Base-by-base conservation (phyloP, 441 rosid genomes). In the Corymbia calophylla region DNA sequence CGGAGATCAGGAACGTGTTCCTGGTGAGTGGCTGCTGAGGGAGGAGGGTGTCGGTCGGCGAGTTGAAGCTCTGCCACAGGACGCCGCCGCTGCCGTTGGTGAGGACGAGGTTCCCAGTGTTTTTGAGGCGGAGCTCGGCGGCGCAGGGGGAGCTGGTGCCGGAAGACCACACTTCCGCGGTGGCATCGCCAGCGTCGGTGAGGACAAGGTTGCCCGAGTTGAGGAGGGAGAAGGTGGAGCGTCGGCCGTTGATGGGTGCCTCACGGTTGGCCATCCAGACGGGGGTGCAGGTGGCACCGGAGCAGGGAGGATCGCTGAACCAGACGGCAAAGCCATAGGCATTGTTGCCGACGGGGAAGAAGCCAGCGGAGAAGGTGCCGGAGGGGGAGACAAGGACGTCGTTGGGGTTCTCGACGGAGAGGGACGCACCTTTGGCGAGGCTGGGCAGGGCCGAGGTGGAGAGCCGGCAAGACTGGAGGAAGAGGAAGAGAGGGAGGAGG, bases 221-320 rank as follows among this genome's bases (percentile, higher is more conserved):
- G 44, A 49, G 64, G 21, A 89, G 87, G 58, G 88, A 66, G n/a
- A 89, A 68, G 6, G 35, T 14, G 12, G 90, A 89, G 55, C 87
- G 55, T n/a, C 54, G 39, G 31, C 90, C 86, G 19, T 87, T 89
- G 86, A 89, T 88, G 27, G 90, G 90, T 47, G 6, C 10, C 44
- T n/a, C 53, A 39, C 90, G 88, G 88, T 89, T 89, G 31, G 90
- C 90, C 90, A 89, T 89, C 90, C 88, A 89, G 27, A 89, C 90
- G 58, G 90, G 88, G 88, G 54, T 32, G 86, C 87, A 89, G 73
- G 11, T 12, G 32, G 25, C 68, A 13, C 21, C 53, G 21, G 68
- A 11, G 86, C 90, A 89, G 53, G 87, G 1, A 5, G 90, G 44
- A 19, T 54, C 0, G 87, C 88, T 73, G 56, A 86, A 77, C 90